These are phyloP conservation scores for Polychytrium aggregatum DNA, from an alignment of 192 early-diverging fungal species.

Conservation along the genomic window DNA sequence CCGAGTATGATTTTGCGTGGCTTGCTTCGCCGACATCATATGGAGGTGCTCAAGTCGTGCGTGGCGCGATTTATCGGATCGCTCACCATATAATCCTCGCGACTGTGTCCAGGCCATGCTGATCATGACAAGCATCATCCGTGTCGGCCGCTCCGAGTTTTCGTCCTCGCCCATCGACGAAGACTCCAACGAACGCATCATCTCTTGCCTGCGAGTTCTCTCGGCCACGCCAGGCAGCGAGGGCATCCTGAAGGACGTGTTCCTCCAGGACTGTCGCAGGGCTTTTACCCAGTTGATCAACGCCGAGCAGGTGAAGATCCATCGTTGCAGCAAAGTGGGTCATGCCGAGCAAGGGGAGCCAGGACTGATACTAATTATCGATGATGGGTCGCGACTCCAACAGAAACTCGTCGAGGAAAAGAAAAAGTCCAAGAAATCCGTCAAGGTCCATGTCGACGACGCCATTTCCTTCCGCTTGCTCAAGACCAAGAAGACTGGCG, in stretches of 20 bases:
- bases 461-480: constrained; percentile 79
- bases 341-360: no score
- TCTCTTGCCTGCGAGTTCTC: constrained; percentile 58
- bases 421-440: constrained; percentile 48
- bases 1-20: no score
- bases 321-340: no score
- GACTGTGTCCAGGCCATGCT: constrained; percentile 60
- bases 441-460: constrained; percentile 76
- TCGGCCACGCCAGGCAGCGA: constrained; percentile 14
- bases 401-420: constrained; percentile 17
- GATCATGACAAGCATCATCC: constrained; percentile 92
- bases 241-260: constrained; percentile 3
- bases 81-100: no score
- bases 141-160: constrained; percentile 83
- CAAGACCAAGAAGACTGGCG: constrained; percentile 55
- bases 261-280: constrained; percentile 45
- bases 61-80: no score
- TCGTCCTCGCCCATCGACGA: constrained; percentile 85
- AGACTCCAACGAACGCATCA: constrained; percentile 88
- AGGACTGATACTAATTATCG: no score
- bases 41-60: no score
- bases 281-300: constrained; percentile 59
- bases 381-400: no score
- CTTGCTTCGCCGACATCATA: no score
- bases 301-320: constrained; percentile 55